Percentiles rank a stretch among this genome's conserved stretches.
phyloP scores from a whole-genome alignment of 2,329 filamentous ascomycete genomes.

The Bipolaris cookei region DNA sequence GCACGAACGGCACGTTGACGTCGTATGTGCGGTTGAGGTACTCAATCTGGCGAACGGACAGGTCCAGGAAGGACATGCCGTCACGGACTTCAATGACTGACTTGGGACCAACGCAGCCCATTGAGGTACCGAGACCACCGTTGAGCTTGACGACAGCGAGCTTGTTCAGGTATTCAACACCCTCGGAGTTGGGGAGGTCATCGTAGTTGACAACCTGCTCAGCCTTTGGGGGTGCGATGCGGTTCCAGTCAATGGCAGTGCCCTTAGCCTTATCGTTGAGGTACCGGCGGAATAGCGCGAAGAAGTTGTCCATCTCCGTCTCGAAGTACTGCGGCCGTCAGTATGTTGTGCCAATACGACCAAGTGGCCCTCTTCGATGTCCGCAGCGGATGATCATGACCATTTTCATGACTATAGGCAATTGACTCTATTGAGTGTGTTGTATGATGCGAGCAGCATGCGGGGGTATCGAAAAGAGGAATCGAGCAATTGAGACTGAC shows the following conservation, averaged over 20 bases:
- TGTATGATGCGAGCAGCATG: neutral
- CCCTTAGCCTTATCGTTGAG: conserved; percentile 99
- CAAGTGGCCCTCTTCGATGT: conserved; percentile 15
- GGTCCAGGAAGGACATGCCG: conserved; percentile 99
- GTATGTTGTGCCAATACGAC: conserved; percentile 18
- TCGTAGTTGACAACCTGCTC: conserved; percentile 96
- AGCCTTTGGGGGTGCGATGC: conserved; percentile 90
- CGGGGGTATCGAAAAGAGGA: neutral
- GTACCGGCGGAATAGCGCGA: conserved; percentile 96
- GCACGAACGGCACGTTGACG: conserved; percentile 95
- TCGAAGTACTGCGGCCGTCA: conserved; percentile 75
- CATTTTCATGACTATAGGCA: conserved; percentile 2
- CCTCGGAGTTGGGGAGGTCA: conserved; percentile 85
- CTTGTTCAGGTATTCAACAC: conserved; percentile 94
- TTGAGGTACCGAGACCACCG: conserved; percentile 97
- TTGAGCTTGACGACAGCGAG: conserved; percentile 99
- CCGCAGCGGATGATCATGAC: conserved; percentile 3
- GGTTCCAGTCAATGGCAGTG: conserved; percentile 94
- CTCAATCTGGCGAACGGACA: conserved; percentile 98
- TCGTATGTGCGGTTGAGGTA: conserved; percentile 98
- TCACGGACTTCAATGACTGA: conserved; percentile 99
- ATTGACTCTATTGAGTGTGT: conserved; percentile 6
- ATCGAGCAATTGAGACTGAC: conserved; percentile 57
- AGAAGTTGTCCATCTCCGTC: conserved; percentile 99
- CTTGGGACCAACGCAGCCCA: conserved; percentile 99